phyloP scores from a whole-genome alignment of 192 early-diverging fungal species.

The Chytriomyces confervae region DNA sequence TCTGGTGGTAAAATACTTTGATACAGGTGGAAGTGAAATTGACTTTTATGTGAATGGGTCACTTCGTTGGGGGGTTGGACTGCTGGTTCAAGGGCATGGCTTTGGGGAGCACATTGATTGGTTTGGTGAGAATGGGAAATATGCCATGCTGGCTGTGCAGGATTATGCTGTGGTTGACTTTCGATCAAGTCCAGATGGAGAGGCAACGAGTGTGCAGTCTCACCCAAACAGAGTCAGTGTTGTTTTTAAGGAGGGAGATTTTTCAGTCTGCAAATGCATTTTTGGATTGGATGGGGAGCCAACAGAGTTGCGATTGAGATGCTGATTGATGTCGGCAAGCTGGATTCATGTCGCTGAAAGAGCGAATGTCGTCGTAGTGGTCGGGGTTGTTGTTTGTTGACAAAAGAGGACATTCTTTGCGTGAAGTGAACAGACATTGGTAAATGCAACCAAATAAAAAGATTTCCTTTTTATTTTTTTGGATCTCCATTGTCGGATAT shows the following conservation, averaged over 20 bases:
- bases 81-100: conserved; percentile 15
- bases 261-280: conserved; percentile 2
- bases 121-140: conserved; percentile 24
- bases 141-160: conserved; percentile 4
- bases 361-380: no score
- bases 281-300: conserved; percentile 11
- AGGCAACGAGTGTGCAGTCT: conserved; percentile 24
- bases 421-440: no score
- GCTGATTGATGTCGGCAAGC: no score
- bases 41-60: conserved; percentile 32
- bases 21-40: background rate
- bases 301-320: background rate
- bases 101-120: conserved; percentile 24
- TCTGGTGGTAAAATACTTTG: background rate
- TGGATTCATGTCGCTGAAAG: no score
- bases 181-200: conserved; percentile 16
- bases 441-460: no score
- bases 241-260: conserved; percentile 32
- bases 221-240: conserved; percentile 28
- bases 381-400: no score
- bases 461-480: no score
- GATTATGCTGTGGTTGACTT: conserved; percentile 29
- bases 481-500: no score
- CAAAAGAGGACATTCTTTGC: no score
- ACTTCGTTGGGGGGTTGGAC: conserved; percentile 36